Percentiles rank a stretch among this genome's conserved stretches.
phyloP scores from a whole-genome alignment of 257 asterid genomes.

The Jacaranda mimosifolia region DNA sequence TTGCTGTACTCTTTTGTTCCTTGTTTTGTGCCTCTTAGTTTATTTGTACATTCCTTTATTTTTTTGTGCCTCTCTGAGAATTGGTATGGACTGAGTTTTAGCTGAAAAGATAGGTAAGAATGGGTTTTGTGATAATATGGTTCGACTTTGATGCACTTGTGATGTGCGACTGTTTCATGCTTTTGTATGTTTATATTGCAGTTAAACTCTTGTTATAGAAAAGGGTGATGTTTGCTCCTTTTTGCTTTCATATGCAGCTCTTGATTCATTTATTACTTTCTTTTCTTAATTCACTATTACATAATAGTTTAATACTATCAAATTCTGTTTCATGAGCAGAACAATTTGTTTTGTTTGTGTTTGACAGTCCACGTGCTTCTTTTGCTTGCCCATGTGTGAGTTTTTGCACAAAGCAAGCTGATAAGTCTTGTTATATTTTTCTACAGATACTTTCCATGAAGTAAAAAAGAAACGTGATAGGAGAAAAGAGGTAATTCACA shows the following conservation, averaged over 20 bases:
- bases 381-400: background rate
- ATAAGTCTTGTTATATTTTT: conserved; percentile 25
- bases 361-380: background rate
- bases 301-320: background rate
- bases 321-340: background rate
- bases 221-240: background rate
- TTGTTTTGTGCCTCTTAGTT: background rate
- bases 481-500: conserved; percentile 61
- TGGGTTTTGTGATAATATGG: background rate
- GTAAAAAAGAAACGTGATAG: conserved; percentile 72
- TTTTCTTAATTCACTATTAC: background rate
- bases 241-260: background rate
- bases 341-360: background rate
- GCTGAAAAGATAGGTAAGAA: background rate
- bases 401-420: background rate
- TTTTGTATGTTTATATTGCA: background rate
- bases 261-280: background rate
- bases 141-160: background rate
- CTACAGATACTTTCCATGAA: conserved; percentile 72
- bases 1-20: background rate
- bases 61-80: background rate
- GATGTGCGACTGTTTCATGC: background rate
- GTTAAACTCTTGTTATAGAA: background rate
- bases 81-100: conserved; percentile 8
- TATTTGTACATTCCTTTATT: background rate